Base-by-base conservation (phyloP, 1,284 basidiomycete species). In the Macrocystidia cucumis region DNA sequence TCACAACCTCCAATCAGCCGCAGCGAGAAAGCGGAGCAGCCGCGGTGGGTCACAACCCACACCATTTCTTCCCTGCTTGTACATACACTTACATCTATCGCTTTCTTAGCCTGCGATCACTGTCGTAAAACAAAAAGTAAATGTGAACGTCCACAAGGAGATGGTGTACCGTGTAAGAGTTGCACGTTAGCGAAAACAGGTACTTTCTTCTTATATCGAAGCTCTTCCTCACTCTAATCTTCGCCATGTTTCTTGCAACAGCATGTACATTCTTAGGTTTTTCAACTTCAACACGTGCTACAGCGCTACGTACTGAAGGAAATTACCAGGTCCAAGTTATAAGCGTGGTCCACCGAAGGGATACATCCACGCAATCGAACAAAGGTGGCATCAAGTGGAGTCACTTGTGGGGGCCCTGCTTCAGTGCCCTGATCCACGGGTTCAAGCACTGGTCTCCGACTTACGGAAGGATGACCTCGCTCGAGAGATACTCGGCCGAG, bases 281-380 rank as follows among this genome's bases (percentile, higher is more conserved):
- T 55, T 44, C 14, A 27, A 27, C 26, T 32, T 29, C 24, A 24
- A 35, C 35, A 20, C 29, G 21, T 40, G 24, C 12, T 24, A 9
- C 18, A 12, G 20, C 9, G 19, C 27, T 36, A 40, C 20, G 29
- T 6, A 8, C 14, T 27, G 25, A 34, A 25, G 35, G 38, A 29
- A 31, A 22, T 25, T 31, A 21, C 37, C 22, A 85, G 83, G 85
- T 27, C 82, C 84, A 0, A 86, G 77, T 49, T 83, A 83, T 56
- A 89, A 90, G 51, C 74, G 84, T 12, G 83, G 84, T n/a, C 87
- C 88, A 9, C 87, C 88, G 4, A 89, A 88, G 54, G 89, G 89
- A 14, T 91, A 91, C 53, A 90, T 91, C 37, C 84, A 88, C 53
- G 88, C 88, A 23, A 89, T 91, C 41, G 88, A 91, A 58, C 84